These are phyloP conservation scores for Phytophthora melonis DNA, from an alignment of 352 stramenopile species.

Conservation along the genomic window DNA sequence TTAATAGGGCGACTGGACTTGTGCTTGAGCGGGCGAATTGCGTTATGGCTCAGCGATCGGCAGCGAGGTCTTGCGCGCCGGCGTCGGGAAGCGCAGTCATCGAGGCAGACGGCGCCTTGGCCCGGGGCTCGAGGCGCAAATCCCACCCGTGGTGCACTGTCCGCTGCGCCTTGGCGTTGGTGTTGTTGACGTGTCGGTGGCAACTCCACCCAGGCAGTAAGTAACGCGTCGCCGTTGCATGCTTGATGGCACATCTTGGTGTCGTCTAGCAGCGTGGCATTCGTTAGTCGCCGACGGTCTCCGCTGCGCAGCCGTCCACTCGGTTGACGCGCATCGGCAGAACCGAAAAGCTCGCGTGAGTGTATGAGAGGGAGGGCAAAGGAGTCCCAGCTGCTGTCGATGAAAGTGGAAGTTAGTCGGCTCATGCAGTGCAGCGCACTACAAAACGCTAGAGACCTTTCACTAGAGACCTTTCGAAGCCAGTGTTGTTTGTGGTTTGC, in stretches of 20 bases:
- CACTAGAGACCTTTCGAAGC: no score
- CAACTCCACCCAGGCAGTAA: conserved; percentile 25
- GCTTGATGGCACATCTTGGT: conserved; percentile 25
- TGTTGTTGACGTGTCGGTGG: conserved; percentile 14
- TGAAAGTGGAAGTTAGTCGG: no score
- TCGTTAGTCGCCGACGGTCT: conserved; percentile 24
- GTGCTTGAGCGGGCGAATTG: conserved; percentile 19
- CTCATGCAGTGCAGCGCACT: not conserved
- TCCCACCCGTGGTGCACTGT: conserved; percentile 21
- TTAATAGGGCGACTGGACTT: conserved; percentile 1
- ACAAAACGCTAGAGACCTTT: no score
- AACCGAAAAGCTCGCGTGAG: conserved; percentile 14
- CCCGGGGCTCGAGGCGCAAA: conserved; percentile 19
- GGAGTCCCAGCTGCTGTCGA: conserved; percentile 10
- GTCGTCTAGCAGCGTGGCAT: not conserved
- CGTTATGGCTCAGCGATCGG: conserved; percentile 25
- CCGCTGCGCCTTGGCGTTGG: not conserved
- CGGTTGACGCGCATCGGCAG: conserved; percentile 7
- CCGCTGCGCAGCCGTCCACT: conserved; percentile 17
- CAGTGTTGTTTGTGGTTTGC: no score
- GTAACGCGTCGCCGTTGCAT: conserved; percentile 20
- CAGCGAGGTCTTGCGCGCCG: conserved; percentile 13
- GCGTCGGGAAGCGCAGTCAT: conserved; percentile 1
- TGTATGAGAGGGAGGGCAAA: conserved; percentile 8
- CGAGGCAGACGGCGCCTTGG: conserved; percentile 14